Base-by-base conservation (phyloP, 179 eudicot genomes). In the Beta lomatogona region DNA sequence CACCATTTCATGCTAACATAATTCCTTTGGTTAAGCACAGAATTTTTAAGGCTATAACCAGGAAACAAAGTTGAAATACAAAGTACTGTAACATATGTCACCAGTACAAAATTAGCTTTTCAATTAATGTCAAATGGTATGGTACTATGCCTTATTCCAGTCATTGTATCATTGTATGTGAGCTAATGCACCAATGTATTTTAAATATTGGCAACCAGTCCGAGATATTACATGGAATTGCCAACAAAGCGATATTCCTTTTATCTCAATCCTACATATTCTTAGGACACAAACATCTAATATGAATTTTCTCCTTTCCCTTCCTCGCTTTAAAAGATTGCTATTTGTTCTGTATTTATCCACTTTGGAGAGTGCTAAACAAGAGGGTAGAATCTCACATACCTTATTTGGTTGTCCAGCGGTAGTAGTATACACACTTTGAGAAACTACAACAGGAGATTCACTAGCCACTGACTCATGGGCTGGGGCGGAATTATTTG, bases 371-470 rank as follows among this genome's bases (percentile, higher is more conserved):
- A 75, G 48, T 41, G 54, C 53, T 59, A 9, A 6, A 66, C 54
- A 25, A 25, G 59, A 79, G 73, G 44, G 41, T 28, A 83, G 79
- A 46, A 48, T 79, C 50, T 58, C 55, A 54, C 60, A 55, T 83
- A 91, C 98, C 95, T 92, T 96, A 41, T 85, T 78, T 71, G 88
- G 89, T 68, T 81, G 91, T 69, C 68, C 82, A 61, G 89, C 11
- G 58, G 86, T 72, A 59, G 76, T 60, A 67, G 88, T 72, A 67
- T 86, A 88, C 21, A 82, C 79, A 78, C 74, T 88, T 58, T 83
- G 90, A 77, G 85, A 84, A 54, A 83, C 63, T 77, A 87, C 83
- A 71, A 85, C 74, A 60, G 90, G 85, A 82, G 91, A 80, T 77
- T 82, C 92, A 80, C 75, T 83, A 50, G 80, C 88, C 84, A 83